Conservation (phyloP, 1,139 yeast genomes). For the Saccharomyces hybrid region DNA sequence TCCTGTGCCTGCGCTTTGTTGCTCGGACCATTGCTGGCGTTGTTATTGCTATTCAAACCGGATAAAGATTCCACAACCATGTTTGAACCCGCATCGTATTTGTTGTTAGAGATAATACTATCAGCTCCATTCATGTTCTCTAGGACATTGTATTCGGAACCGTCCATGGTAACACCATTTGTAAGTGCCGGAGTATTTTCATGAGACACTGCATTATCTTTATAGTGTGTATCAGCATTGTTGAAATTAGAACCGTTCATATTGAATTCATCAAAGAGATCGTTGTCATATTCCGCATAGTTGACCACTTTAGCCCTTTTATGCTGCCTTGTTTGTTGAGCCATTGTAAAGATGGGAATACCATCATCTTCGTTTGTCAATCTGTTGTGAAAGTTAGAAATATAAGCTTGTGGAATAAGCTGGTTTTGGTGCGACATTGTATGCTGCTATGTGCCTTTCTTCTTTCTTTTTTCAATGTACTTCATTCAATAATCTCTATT, state of each 20-base stretch:
- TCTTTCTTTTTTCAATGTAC: neutral
- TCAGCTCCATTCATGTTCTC: slow-evolving; percentile 13
- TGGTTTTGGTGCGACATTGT: neutral
- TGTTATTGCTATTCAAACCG: neutral
- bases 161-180: neutral
- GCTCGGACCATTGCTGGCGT: neutral
- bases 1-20: slow-evolving; percentile 11
- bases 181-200: slow-evolving; percentile 14
- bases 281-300: slow-evolving; percentile 82
- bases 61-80: neutral
- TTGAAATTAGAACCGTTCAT: slow-evolving; percentile 24
- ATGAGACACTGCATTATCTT: slow-evolving; percentile 11
- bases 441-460: neutral
- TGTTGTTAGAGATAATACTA: neutral
- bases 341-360: slow-evolving; percentile 61
- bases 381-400: slow-evolving; percentile 63
- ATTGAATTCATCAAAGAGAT: slow-evolving; percentile 54
- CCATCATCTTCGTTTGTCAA: slow-evolving; percentile 46
- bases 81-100: neutral
- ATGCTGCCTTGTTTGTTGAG: slow-evolving; percentile 69
- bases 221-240: slow-evolving; percentile 16
- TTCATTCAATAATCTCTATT: neutral
- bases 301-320: slow-evolving; percentile 72
- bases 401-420: slow-evolving; percentile 57
- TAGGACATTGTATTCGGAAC: slow-evolving; percentile 2